These are phyloP conservation scores for Pneumocystis murina DNA, from an alignment of 1,139 yeast genomes.

Conservation along the genomic window DNA sequence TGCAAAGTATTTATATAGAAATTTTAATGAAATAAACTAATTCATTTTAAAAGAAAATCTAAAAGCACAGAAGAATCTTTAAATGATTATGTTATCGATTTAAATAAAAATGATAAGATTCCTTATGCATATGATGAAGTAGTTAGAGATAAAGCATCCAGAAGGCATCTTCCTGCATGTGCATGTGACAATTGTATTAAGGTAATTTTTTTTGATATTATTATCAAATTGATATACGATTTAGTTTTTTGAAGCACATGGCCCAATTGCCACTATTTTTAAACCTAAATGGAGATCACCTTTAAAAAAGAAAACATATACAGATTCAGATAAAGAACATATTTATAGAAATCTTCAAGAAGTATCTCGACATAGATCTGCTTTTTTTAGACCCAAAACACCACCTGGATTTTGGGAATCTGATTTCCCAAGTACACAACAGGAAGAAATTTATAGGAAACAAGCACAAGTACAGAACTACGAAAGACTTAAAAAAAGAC, in stretches of 20 bases:
- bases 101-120: conserved; percentile 16
- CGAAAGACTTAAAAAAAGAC: conserved; percentile 3
- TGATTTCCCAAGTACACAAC: conserved; percentile 23
- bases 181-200: conserved; percentile 19
- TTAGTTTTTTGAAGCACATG: conserved; percentile 19
- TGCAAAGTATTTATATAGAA: neutral
- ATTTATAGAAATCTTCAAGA: conserved; percentile 11
- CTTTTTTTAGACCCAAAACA: conserved; percentile 18
- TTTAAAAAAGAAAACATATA: neutral
- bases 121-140: conserved; percentile 19
- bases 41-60: neutral
- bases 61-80: neutral
- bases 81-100: conserved; percentile 19
- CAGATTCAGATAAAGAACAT: neutral
- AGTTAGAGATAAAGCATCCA: conserved; percentile 17
- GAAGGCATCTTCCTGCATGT: conserved; percentile 20
- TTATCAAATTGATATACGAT: neutral
- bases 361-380: conserved; percentile 19
- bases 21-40: neutral
- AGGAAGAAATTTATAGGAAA: conserved; percentile 16
- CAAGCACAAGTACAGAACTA: conserved; percentile 13
- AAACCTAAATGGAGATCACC: conserved; percentile 16
- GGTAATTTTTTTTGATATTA: conserved; percentile 7
- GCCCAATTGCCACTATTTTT: conserved; percentile 13
- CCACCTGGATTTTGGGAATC: conserved; percentile 25